Conservation (phyloP, 2,329 filamentous ascomycete genomes). For the Penicillium carneum region DNA sequence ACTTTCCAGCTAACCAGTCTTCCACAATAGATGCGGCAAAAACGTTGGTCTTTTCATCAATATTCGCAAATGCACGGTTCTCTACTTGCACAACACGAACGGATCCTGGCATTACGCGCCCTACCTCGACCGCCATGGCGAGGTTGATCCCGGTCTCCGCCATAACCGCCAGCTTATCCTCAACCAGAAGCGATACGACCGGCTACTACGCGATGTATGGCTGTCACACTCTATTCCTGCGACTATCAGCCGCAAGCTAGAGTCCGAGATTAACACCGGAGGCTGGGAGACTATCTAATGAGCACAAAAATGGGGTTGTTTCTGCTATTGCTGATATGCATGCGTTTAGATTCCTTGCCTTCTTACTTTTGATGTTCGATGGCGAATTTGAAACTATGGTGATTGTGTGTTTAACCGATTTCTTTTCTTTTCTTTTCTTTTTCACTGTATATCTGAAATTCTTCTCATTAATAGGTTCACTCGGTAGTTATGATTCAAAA, state of each 20-base stretch:
- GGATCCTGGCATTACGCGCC: slow-evolving; percentile 88
- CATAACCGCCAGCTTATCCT: slow-evolving; percentile 88
- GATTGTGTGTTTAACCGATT: slow-evolving; percentile 10
- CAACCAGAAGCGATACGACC: slow-evolving; percentile 92
- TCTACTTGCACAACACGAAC: slow-evolving; percentile 81
- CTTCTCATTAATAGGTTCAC: background rate
- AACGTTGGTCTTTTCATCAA: slow-evolving; percentile 95
- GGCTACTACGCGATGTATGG: slow-evolving; percentile 84
- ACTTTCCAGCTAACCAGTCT: slow-evolving; percentile 25
- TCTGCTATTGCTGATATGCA: background rate
- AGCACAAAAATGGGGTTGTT: slow-evolving; percentile 17
- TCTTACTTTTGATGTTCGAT: slow-evolving; percentile 6
- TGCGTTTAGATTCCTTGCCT: slow-evolving; percentile 15
- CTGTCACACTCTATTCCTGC: slow-evolving; percentile 85
- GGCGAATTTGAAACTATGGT: slow-evolving; percentile 8
- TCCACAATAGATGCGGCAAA: slow-evolving; percentile 73
- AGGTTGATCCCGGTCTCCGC: slow-evolving; percentile 88
- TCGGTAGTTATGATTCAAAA: slow-evolving; percentile 4
- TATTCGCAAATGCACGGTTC: slow-evolving; percentile 91
- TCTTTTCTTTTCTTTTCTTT: background rate
- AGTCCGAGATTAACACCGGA: slow-evolving; percentile 94
- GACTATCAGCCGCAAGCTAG: slow-evolving; percentile 85
- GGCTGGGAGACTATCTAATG: slow-evolving; percentile 80
- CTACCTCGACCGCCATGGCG: slow-evolving; percentile 94
- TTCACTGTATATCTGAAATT: slow-evolving; percentile 14